Percentiles rank a stretch among this genome's conserved stretches.
Evolutionary conservation across 371 early-diverging fungal species (phyloP).

Genomic region (Syncephalastrum racemosum): DNA sequence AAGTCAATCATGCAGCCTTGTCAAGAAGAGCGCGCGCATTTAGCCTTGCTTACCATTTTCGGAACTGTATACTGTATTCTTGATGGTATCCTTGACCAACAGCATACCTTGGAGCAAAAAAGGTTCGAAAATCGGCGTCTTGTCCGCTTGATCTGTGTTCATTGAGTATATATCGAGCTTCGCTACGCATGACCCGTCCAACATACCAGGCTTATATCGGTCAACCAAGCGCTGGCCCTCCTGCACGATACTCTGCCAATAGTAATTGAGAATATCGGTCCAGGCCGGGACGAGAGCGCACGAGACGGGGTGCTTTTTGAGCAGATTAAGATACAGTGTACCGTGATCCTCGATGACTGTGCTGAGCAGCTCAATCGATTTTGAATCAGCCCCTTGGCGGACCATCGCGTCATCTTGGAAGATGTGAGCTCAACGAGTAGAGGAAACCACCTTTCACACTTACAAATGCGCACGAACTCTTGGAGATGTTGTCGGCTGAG

Average conservation of each 20-base stretch:
- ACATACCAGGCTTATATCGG: constrained; percentile 21
- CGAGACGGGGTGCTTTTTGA: constrained; percentile 68
- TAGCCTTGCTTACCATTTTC: constrained; percentile 19
- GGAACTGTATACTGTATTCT: constrained; percentile 51
- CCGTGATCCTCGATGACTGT: constrained; percentile 73
- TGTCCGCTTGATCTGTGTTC: constrained; percentile 2
- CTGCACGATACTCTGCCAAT: constrained; percentile 60
- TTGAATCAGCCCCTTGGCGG: no score
- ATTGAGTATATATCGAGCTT: not conserved
- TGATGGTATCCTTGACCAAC: constrained; percentile 69
- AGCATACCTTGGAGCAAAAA: constrained; percentile 70
- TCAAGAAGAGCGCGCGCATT: constrained; percentile 3
- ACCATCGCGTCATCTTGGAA: no score
- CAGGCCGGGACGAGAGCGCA: constrained; percentile 69
- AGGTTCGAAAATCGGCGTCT: constrained; percentile 17
- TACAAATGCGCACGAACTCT: constrained; percentile 59
- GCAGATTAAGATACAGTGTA: constrained; percentile 77
- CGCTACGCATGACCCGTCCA: no score
- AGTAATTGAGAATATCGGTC: constrained; percentile 70
- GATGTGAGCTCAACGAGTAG: not conserved
- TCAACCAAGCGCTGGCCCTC: constrained; percentile 25
- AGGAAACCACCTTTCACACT: constrained; percentile 9
- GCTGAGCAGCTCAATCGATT: constrained; percentile 27
- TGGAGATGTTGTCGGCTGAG: constrained; percentile 57
- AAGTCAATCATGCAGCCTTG: no score